phyloP scores from a whole-genome alignment of 495 filamentous ascomycete species.

The Talaromyces wortmannii region DNA sequence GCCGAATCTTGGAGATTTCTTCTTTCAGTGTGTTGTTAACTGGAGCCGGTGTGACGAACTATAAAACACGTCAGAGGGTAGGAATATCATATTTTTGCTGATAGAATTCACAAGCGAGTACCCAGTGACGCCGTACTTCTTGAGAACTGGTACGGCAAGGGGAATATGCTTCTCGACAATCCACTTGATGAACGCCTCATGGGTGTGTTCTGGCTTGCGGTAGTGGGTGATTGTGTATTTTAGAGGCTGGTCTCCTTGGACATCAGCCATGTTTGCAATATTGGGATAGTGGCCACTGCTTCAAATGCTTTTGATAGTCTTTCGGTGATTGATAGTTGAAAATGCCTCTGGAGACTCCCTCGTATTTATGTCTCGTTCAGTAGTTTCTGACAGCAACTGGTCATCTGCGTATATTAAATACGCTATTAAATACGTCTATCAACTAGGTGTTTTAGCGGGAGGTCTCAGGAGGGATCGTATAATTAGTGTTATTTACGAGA shows the following conservation, averaged over 20 bases:
- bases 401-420: too few species aligned
- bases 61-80: background rate
- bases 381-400: too few species aligned
- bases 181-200: conserved; percentile 23
- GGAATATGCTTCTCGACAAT: conserved; percentile 20
- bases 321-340: too few species aligned
- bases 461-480: too few species aligned
- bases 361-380: too few species aligned
- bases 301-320: too few species aligned
- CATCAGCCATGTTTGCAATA: background rate
- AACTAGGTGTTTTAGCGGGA: too few species aligned
- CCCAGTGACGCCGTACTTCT: conserved; percentile 13
- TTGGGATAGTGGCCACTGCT: too few species aligned
- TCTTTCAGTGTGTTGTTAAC: conserved; percentile 13
- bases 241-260: conserved; percentile 5
- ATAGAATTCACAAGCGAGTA: conserved; percentile 13
- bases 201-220: conserved; percentile 15
- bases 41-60: conserved; percentile 20
- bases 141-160: conserved; percentile 17
- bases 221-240: conserved; percentile 22
- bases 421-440: too few species aligned
- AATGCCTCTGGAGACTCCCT: too few species aligned
- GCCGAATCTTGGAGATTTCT: conserved; percentile 5
- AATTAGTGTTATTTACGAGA: too few species aligned
- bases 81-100: background rate